phyloP scores from a whole-genome alignment of 805 yeast genomes.

The Spathaspora sp. region DNA sequence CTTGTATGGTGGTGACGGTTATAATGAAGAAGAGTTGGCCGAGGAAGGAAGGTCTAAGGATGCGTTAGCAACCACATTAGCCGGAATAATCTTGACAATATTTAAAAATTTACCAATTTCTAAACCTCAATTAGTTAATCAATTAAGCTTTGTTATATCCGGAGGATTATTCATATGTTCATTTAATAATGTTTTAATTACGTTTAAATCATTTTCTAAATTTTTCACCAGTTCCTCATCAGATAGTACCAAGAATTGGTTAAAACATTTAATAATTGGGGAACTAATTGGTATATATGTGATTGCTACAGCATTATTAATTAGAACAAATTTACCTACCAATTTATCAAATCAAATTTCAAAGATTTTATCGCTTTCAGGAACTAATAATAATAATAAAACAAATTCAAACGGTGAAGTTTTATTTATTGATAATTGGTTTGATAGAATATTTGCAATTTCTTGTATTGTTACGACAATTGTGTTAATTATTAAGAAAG shows the following conservation, averaged over 20 bases:
- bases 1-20: constrained; percentile 11
- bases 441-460: constrained; percentile 47
- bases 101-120: constrained; percentile 25
- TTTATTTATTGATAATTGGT: constrained; percentile 49
- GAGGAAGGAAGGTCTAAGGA: constrained; percentile 20
- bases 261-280: constrained; percentile 34
- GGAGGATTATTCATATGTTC: constrained; percentile 60
- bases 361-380: constrained; percentile 33
- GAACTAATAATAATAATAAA: constrained; percentile 18
- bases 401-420: constrained; percentile 28
- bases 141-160: constrained; percentile 50
- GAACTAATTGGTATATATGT: constrained; percentile 50
- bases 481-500: constrained; percentile 18
- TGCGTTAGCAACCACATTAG: constrained; percentile 48
- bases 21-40: constrained; percentile 2
- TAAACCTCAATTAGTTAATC: constrained; percentile 40
- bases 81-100: constrained; percentile 32
- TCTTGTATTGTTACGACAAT: constrained; percentile 34
- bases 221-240: constrained; percentile 18
- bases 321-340: constrained; percentile 46
- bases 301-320: constrained; percentile 47
- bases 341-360: constrained; percentile 40
- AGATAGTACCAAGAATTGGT: constrained; percentile 22
- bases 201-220: constrained; percentile 50
- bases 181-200: constrained; percentile 58